These are phyloP conservation scores for Xylaria bambusicola DNA, from an alignment of 495 filamentous ascomycete species.

Conservation along the genomic window DNA sequence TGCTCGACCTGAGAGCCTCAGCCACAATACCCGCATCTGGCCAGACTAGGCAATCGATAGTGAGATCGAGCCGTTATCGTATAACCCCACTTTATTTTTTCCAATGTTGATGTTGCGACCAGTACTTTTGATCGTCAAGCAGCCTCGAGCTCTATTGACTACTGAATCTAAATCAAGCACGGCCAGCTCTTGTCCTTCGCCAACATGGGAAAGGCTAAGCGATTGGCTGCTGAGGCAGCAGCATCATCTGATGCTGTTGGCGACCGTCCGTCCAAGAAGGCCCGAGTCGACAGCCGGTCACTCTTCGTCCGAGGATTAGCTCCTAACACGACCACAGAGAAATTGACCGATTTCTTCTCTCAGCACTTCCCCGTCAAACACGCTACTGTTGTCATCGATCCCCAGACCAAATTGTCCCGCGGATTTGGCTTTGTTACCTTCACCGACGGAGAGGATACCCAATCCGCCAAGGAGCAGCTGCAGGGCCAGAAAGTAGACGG, in stretches of 20 bases:
- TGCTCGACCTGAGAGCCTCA: too few relatives aligned
- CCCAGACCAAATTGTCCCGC: constrained; percentile 76
- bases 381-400: constrained; percentile 81
- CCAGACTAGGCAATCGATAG: constrained; percentile 9
- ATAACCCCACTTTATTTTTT: constrained; percentile 24
- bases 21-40: too few relatives aligned
- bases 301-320: constrained; percentile 91
- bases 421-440: constrained; percentile 98
- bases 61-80: constrained; percentile 3
- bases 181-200: neutral
- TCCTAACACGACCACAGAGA: constrained; percentile 74
- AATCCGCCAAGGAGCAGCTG: constrained; percentile 74
- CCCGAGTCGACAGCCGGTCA: constrained; percentile 55
- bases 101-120: neutral
- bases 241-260: constrained; percentile 27
- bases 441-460: constrained; percentile 86
- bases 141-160: neutral
- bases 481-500: constrained; percentile 73
- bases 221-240: constrained; percentile 23
- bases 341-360: constrained; percentile 84
- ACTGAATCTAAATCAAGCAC: neutral
- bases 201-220: constrained; percentile 41
- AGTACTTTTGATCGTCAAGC: neutral
- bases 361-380: constrained; percentile 93
- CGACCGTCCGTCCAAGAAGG: constrained; percentile 45